phyloP scores from a whole-genome alignment of 148 eudicot genomes.

The Cornus kousa region DNA sequence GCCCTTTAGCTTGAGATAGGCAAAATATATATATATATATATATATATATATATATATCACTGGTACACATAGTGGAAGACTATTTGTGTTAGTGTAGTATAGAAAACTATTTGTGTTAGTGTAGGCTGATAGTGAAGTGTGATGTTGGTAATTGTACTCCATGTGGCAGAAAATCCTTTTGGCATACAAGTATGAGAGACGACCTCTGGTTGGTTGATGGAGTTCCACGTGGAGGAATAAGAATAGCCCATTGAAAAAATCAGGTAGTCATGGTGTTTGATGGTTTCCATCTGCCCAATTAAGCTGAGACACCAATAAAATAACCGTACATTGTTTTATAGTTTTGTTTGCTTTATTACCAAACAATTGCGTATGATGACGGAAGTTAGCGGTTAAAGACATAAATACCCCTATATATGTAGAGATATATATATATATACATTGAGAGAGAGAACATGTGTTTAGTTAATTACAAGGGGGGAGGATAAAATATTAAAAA shows the following conservation, averaged over 20 bases:
- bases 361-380: too few species aligned
- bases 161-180: too few species aligned
- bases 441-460: background rate
- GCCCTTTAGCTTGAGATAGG: too few species aligned
- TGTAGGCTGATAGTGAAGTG: too few species aligned
- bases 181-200: background rate
- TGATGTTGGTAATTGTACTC: too few species aligned
- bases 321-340: too few species aligned
- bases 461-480: constrained; percentile 1
- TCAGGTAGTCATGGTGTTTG: too few species aligned
- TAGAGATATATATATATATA: background rate
- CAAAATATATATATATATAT: too few species aligned
- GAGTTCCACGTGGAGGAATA: constrained; percentile 21
- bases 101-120: too few species aligned
- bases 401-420: background rate
- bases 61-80: background rate
- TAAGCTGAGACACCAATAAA: background rate
- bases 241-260: constrained; percentile 6
- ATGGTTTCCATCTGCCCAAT: background rate
- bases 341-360: too few species aligned
- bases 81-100: background rate
- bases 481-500: background rate
- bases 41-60: too few species aligned
- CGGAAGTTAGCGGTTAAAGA: too few species aligned
- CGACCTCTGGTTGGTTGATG: constrained; percentile 11